phyloP scores from a whole-genome alignment of 345 rosid species.

The Mallotus nudiflorus region DNA sequence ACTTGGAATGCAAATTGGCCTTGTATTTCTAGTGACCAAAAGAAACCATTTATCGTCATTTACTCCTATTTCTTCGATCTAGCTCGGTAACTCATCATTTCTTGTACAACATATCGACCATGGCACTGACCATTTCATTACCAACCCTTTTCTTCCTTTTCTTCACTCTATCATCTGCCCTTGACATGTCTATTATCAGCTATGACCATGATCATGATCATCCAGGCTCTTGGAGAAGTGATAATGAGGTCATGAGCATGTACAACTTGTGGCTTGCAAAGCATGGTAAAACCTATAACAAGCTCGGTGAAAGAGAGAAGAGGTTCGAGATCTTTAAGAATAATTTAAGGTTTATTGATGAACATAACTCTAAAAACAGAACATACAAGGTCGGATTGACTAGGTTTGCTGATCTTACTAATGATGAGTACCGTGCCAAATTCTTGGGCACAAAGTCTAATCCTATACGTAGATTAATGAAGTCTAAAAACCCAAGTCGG shows the following conservation, averaged over 20 bases:
- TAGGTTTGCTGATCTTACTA: conserved; percentile 25
- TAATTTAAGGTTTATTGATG: conserved; percentile 27
- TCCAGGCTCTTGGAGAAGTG: conserved; percentile 10
- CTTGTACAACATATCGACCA: background rate
- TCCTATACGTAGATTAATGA: conserved; percentile 11
- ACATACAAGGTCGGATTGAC: conserved; percentile 28
- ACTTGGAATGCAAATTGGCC: background rate
- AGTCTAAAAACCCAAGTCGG: conserved; percentile 15
- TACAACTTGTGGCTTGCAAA: conserved; percentile 25
- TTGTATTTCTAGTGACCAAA: conserved; percentile 3
- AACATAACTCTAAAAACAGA: conserved; percentile 22
- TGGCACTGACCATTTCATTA: conserved; percentile 2
- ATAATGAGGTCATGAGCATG: conserved; percentile 19
- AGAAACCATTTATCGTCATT: background rate
- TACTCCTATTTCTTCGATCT: background rate
- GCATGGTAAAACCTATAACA: conserved; percentile 14
- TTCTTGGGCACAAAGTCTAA: conserved; percentile 21
- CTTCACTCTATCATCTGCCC: conserved; percentile 9
- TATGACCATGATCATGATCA: background rate
- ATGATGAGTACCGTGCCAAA: conserved; percentile 21
- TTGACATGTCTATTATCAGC: conserved; percentile 21
- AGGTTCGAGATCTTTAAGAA: conserved; percentile 25
- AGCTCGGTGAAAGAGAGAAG: conserved; percentile 14
- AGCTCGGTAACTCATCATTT: background rate
- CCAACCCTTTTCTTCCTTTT: conserved; percentile 19